These are phyloP conservation scores for Cercophora scortea DNA, from an alignment of 495 filamentous ascomycete genomes.

Conservation along the genomic window DNA sequence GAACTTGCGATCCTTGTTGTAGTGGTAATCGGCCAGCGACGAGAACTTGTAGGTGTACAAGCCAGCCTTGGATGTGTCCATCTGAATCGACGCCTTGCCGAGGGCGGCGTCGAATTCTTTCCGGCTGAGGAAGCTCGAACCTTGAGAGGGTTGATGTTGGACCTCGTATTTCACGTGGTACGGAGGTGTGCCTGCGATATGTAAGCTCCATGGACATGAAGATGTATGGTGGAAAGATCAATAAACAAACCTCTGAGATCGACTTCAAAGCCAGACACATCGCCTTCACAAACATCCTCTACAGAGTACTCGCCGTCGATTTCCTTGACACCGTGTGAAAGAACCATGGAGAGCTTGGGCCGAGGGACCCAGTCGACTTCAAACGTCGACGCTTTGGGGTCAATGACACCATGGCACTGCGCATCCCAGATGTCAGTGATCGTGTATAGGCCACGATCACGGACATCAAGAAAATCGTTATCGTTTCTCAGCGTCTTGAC, in stretches of 20 bases:
- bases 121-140: slow-evolving; percentile 49
- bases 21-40: slow-evolving; percentile 71
- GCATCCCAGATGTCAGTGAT: slow-evolving; percentile 68
- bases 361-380: slow-evolving; percentile 76
- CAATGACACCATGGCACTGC: slow-evolving; percentile 72
- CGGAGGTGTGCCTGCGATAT: slow-evolving; percentile 57
- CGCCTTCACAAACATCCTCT: slow-evolving; percentile 85
- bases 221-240: neutral
- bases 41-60: slow-evolving; percentile 79
- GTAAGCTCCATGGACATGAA: neutral
- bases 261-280: slow-evolving; percentile 80
- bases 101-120: slow-evolving; percentile 66
- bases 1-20: slow-evolving; percentile 63
- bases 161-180: slow-evolving; percentile 78
- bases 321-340: slow-evolving; percentile 48
- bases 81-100: slow-evolving; percentile 61
- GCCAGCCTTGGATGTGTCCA: slow-evolving; percentile 79
- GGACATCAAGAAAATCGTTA: slow-evolving; percentile 65
- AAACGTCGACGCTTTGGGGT: slow-evolving; percentile 63
- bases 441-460: slow-evolving; percentile 63
- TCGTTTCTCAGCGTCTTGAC: slow-evolving; percentile 40
- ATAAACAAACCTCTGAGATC: slow-evolving; percentile 56
- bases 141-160: slow-evolving; percentile 54
- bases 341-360: slow-evolving; percentile 60
- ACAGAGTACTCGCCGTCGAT: slow-evolving; percentile 51